A percentile compares a stretch with the other conserved stretches of the same genome.
Evolutionary conservation across 1,284 basidiomycete genomes (phyloP).

Genomic region (Tranzscheliella williamsii): DNA sequence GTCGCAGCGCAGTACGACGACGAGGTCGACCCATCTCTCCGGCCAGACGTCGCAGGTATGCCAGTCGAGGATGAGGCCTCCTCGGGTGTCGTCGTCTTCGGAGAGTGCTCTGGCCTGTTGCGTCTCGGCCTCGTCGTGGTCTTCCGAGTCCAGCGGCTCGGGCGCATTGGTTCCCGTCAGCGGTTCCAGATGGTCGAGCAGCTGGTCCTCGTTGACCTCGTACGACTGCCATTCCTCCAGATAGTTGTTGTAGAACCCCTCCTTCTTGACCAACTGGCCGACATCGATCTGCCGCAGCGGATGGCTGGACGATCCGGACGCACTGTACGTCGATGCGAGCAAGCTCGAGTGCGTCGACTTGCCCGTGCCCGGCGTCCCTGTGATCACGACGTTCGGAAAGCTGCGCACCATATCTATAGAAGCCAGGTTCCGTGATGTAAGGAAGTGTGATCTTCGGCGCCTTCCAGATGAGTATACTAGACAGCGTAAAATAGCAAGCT

Average conservation of each 20-base stretch:
- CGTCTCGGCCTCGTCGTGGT: slow-evolving; percentile 9
- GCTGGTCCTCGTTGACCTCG: slow-evolving; percentile 83
- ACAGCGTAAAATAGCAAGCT: too few relatives aligned
- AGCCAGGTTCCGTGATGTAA: too few relatives aligned
- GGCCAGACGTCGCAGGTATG: slow-evolving; percentile 94
- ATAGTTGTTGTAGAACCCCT: slow-evolving; percentile 78
- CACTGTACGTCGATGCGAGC: slow-evolving; percentile 35
- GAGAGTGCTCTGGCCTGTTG: slow-evolving; percentile 11
- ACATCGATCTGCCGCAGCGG: slow-evolving; percentile 75
- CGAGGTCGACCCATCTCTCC: slow-evolving; percentile 95
- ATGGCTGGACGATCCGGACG: slow-evolving; percentile 2
- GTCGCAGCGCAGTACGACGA: slow-evolving; percentile 87
- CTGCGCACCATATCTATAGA: slow-evolving; percentile 31
- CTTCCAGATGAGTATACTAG: too few relatives aligned
- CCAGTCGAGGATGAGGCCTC: slow-evolving; percentile 90
- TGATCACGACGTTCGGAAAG: slow-evolving; percentile 84
- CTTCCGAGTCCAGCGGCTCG: slow-evolving; percentile 41
- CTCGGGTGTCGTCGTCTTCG: slow-evolving; percentile 40
- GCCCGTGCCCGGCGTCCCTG: slow-evolving; percentile 80
- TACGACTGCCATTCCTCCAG: slow-evolving; percentile 94
- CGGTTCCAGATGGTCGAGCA: slow-evolving; percentile 54
- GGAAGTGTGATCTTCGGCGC: too few relatives aligned
- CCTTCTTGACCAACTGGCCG: slow-evolving; percentile 83
- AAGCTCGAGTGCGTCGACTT: slow-evolving; percentile 83
- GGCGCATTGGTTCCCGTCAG: slow-evolving; percentile 46